Evolutionary conservation across 495 filamentous ascomycete genomes (phyloP).

Genomic region (Physcia stellaris): DNA sequence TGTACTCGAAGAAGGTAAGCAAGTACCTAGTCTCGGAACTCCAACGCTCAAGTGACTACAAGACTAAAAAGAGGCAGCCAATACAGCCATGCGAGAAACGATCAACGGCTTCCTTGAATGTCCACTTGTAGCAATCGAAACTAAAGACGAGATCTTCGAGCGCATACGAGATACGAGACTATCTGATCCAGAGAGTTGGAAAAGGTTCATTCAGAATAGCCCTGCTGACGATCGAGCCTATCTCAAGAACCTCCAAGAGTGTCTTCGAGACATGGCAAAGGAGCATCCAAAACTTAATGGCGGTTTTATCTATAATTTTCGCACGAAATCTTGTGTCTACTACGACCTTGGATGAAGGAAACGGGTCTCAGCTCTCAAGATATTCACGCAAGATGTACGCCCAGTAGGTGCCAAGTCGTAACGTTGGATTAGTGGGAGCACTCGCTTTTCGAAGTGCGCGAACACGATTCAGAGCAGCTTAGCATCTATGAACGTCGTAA

Average conservation of each 20-base stretch:
- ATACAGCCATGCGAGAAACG: constrained; percentile 45
- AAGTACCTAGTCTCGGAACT: no score
- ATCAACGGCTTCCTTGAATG: constrained; percentile 53
- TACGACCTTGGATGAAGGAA: constrained; percentile 59
- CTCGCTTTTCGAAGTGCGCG: no score
- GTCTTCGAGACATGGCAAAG: constrained; percentile 49
- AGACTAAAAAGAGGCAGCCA: constrained; percentile 29
- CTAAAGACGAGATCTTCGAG: constrained; percentile 73
- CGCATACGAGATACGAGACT: constrained; percentile 61
- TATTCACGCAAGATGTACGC: not conserved
- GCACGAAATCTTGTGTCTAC: constrained; percentile 60
- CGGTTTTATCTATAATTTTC: constrained; percentile 71
- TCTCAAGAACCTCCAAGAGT: constrained; percentile 69
- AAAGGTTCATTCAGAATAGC: constrained; percentile 62
- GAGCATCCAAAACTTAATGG: constrained; percentile 40
- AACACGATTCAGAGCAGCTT: no score
- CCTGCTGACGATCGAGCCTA: constrained; percentile 72
- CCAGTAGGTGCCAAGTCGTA: not conserved
- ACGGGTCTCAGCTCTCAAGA: no score
- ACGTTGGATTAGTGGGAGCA: no score
- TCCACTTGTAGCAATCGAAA: constrained; percentile 80
- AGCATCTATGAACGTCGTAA: no score
- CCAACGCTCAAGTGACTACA: constrained; percentile 4
- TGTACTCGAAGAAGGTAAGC: constrained; percentile 62
- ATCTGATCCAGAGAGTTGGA: constrained; percentile 77